phyloP scores from a whole-genome alignment of 768 basidiomycete genomes.

The Rhizopogon sp. region DNA sequence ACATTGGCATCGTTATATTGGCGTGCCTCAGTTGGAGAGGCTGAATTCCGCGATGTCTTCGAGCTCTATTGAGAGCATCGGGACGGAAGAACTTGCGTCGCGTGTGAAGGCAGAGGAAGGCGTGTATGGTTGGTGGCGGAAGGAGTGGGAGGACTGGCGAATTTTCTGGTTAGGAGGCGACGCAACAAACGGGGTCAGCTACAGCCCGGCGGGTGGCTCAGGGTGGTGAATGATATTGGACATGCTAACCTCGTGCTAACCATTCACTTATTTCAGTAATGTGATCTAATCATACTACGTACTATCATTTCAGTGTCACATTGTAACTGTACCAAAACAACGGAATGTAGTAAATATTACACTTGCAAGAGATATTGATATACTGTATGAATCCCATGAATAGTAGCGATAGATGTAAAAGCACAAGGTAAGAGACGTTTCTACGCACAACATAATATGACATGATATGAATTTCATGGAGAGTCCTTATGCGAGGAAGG shows the following conservation, averaged over 20 bases:
- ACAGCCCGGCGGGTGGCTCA: slow-evolving; percentile 9
- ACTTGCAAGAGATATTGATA: slow-evolving; percentile 16
- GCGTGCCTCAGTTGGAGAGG: slow-evolving; percentile 35
- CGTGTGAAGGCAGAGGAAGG: slow-evolving; percentile 54
- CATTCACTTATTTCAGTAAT: neutral
- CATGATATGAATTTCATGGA: neutral
- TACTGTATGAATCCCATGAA: slow-evolving; percentile 21
- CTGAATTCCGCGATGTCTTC: slow-evolving; percentile 39
- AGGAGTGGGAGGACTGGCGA: slow-evolving; percentile 70
- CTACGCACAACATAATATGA: slow-evolving; percentile 8
- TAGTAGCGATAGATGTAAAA: slow-evolving; percentile 13
- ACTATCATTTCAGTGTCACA: slow-evolving; percentile 17
- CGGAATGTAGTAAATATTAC: slow-evolving; percentile 22
- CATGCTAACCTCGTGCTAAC: neutral
- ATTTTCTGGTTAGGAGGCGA: slow-evolving; percentile 79
- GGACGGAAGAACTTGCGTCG: slow-evolving; percentile 44
- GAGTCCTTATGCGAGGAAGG: slow-evolving; percentile 5
- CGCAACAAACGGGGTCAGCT: slow-evolving; percentile 17
- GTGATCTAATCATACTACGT: neutral
- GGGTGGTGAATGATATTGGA: slow-evolving; percentile 20
- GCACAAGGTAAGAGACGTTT: slow-evolving; percentile 6
- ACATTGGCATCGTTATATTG: slow-evolving; percentile 37
- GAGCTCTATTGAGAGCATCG: slow-evolving; percentile 45
- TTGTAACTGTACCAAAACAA: slow-evolving; percentile 8
- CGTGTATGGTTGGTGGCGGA: slow-evolving; percentile 74